Percentiles rank a stretch among this genome's conserved stretches.
phyloP scores from a whole-genome alignment of 495 filamentous ascomycete species.

The Elasticomyces elasticus region DNA sequence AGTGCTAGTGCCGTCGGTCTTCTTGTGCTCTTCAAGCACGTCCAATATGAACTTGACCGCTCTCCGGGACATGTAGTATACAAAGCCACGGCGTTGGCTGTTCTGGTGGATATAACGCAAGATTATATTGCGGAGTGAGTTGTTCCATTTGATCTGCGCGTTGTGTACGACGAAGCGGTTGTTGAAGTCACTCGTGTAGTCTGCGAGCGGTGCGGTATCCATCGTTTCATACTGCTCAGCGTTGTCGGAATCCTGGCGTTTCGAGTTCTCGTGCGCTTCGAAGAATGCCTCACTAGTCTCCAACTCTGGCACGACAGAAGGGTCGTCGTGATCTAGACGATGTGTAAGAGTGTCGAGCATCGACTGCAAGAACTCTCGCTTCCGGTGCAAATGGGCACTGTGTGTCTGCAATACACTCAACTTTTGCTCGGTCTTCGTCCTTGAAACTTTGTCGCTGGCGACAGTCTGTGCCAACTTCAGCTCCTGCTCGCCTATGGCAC shows the following conservation, averaged over 20 bases:
- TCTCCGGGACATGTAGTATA: conserved; percentile 92
- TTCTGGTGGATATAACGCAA: conserved; percentile 96
- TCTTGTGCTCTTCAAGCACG: conserved; percentile 87
- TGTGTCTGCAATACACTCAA: conserved; percentile 63
- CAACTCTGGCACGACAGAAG: conserved; percentile 39
- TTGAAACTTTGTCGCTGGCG: conserved; percentile 40
- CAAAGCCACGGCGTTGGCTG: conserved; percentile 87
- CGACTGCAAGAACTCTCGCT: conserved; percentile 64
- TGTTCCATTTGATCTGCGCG: conserved; percentile 96
- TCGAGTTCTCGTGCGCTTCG: conserved; percentile 43
- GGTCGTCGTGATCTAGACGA: conserved; percentile 41
- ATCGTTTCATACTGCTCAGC: conserved; percentile 31
- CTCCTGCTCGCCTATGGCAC: conserved; percentile 35
- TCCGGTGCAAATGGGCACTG: conserved; percentile 55
- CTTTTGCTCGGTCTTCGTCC: conserved; percentile 41
- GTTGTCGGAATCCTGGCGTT: conserved; percentile 10
- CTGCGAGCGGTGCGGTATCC: conserved; percentile 45
- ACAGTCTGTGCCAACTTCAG: conserved; percentile 30
- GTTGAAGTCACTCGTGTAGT: conserved; percentile 85
- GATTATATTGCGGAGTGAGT: conserved; percentile 88
- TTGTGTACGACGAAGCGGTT: conserved; percentile 98
- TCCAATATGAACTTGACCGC: conserved; percentile 97
- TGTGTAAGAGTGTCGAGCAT: conserved; percentile 60
- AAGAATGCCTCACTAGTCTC: conserved; percentile 34
- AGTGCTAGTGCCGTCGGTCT: conserved; percentile 30